Evolutionary conservation across 306 rosid genomes (phyloP).

Genomic region (Pterocarpus santalinus): DNA sequence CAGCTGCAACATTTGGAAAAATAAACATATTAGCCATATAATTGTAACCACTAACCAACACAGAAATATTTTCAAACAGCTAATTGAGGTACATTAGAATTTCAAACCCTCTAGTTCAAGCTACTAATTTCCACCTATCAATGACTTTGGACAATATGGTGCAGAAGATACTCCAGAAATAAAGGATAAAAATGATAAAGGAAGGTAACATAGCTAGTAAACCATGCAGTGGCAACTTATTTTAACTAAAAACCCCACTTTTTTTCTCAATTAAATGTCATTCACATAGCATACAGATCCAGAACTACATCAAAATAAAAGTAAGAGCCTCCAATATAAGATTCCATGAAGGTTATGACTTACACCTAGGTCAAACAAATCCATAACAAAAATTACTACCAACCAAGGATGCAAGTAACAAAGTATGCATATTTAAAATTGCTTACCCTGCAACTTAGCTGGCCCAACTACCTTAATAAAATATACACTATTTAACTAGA

Average conservation of each 20-base stretch:
- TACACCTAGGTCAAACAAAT: neutral
- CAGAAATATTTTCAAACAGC: neutral
- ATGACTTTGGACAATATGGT: neutral
- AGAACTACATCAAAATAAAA: neutral
- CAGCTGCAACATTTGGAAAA: conserved; percentile 31
- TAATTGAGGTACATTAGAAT: neutral
- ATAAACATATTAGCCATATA: conserved; percentile 22
- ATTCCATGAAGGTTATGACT: neutral
- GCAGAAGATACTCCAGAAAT: neutral
- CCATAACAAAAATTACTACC: neutral
- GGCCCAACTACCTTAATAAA: neutral
- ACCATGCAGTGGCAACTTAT: neutral
- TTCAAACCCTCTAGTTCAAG: neutral
- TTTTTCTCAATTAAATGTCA: neutral
- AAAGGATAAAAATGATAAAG: neutral
- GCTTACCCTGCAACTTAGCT: neutral
- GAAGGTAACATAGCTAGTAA: neutral
- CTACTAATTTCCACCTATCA: neutral
- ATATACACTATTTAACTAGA: neutral
- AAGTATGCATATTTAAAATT: neutral
- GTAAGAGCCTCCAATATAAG: neutral
- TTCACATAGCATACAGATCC: neutral
- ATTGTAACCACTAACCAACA: neutral
- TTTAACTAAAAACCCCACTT: neutral
- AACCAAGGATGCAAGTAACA: neutral